A percentile compares a stretch with the other conserved stretches of the same genome.
These are phyloP conservation scores for Claviceps sp. DNA, from an alignment of 2,329 filamentous ascomycete species.

Conservation along the genomic window DNA sequence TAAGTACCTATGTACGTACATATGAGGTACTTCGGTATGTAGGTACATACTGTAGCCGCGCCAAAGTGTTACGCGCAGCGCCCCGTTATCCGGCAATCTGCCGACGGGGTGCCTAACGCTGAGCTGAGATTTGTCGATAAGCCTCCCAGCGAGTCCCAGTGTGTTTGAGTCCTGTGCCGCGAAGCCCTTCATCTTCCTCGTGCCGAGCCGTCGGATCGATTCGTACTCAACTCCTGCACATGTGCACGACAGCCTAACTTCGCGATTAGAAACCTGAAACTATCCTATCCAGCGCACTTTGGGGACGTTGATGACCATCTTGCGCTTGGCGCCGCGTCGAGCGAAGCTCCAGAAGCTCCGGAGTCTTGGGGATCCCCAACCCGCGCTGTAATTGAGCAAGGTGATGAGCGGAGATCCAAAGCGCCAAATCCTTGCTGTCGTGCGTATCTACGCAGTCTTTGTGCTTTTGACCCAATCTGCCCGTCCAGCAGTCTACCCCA, in stretches of 20 bases:
- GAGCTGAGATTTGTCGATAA: background rate
- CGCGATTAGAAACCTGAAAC: background rate
- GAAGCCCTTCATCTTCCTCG: background rate
- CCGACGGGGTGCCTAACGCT: background rate
- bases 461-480: slow-evolving; percentile 22
- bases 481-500: slow-evolving; percentile 17
- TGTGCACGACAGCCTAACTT: background rate
- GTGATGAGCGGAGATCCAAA: slow-evolving; percentile 26
- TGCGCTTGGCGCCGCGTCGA: background rate
- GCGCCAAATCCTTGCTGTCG: slow-evolving; percentile 21
- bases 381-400: background rate
- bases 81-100: slow-evolving; percentile 5
- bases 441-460: slow-evolving; percentile 22
- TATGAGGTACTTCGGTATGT: too few species aligned
- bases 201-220: background rate
- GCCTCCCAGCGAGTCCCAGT: background rate
- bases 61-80: too few species aligned
- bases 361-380: background rate
- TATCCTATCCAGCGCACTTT: background rate
- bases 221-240: background rate
- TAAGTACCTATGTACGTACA: too few species aligned
- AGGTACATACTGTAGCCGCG: too few species aligned
- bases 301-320: background rate
- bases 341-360: background rate
- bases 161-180: background rate